Conservation (phyloP, 2,329 filamentous ascomycete species). For the Leptographium wingfieldii region DNA sequence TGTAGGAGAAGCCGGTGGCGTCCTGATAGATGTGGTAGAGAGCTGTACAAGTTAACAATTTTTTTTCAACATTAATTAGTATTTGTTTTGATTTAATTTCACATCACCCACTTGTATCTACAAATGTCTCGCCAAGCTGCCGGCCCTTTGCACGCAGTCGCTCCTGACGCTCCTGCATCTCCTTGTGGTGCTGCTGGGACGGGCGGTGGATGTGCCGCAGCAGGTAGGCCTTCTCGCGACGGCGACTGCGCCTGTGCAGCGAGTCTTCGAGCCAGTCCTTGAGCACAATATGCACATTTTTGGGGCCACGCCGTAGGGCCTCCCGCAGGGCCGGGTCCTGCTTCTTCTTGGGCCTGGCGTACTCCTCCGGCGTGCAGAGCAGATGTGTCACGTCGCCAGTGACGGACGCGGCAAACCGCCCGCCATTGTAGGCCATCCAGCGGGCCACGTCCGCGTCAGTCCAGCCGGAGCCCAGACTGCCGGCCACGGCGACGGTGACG, state of each 20-base stretch:
- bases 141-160: slow-evolving; percentile 20
- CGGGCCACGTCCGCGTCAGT: slow-evolving; percentile 43
- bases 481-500: slow-evolving; percentile 37
- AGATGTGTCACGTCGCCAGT: slow-evolving; percentile 56
- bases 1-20: slow-evolving; percentile 47
- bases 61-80: neutral
- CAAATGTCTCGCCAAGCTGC: slow-evolving; percentile 25
- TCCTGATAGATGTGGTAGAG: slow-evolving; percentile 56
- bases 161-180: slow-evolving; percentile 21
- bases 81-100: no score
- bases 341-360: slow-evolving; percentile 16
- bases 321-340: neutral
- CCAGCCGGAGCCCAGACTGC: slow-evolving; percentile 37
- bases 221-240: slow-evolving; percentile 26
- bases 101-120: slow-evolving; percentile 34
- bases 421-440: slow-evolving; percentile 55
- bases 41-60: slow-evolving; percentile 23
- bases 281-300: slow-evolving; percentile 26
- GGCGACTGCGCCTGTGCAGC: slow-evolving; percentile 16
- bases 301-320: neutral
- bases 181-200: neutral
- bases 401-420: slow-evolving; percentile 39
- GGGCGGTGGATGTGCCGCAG: slow-evolving; percentile 19
- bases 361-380: slow-evolving; percentile 51
- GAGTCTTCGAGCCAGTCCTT: slow-evolving; percentile 42